Percentiles rank a stretch among this genome's conserved stretches.
phyloP scores from a whole-genome alignment of 805 yeast species.

The Lachancea mirantina region DNA sequence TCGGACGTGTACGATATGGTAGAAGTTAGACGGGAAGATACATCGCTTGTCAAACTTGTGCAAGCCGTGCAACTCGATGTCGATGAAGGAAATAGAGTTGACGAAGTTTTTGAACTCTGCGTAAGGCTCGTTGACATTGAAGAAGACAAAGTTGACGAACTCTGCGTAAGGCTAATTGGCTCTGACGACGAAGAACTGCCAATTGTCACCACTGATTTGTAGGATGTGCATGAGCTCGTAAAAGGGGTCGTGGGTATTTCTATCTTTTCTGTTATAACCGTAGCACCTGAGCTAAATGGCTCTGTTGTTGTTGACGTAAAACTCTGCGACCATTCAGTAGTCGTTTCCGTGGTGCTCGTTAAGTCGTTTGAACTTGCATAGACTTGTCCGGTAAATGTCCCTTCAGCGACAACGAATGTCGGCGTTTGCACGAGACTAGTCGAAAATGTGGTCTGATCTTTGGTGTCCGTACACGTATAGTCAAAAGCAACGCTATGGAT shows the following conservation, averaged over 20 bases:
- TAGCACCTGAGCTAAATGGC: conserved; percentile 5
- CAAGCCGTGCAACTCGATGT: no score
- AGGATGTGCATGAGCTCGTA: not conserved
- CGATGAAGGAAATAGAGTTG: no score
- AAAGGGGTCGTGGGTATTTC: conserved; percentile 2
- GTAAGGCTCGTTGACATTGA: no score
- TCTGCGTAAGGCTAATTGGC: no score
- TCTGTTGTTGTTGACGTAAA: conserved; percentile 6
- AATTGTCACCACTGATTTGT: no score
- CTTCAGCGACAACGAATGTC: conserved; percentile 9
- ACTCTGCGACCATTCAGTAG: conserved; percentile 3
- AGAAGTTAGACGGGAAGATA: no score
- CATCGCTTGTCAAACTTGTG: no score
- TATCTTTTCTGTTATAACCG: conserved; percentile 2
- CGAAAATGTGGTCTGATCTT: conserved; percentile 18
- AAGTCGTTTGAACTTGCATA: conserved; percentile 2
- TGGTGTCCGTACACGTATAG: conserved; percentile 26
- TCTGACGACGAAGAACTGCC: not conserved
- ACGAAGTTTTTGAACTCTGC: no score
- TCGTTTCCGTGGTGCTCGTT: conserved; percentile 3
- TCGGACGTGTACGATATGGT: no score
- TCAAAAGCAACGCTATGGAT: conserved; percentile 16
- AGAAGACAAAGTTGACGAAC: no score
- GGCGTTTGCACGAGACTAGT: conserved; percentile 11
- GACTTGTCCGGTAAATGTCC: conserved; percentile 7